Base-by-base conservation (phyloP, 139 green algal genomes). In the Astrephomene gubernaculifera region DNA sequence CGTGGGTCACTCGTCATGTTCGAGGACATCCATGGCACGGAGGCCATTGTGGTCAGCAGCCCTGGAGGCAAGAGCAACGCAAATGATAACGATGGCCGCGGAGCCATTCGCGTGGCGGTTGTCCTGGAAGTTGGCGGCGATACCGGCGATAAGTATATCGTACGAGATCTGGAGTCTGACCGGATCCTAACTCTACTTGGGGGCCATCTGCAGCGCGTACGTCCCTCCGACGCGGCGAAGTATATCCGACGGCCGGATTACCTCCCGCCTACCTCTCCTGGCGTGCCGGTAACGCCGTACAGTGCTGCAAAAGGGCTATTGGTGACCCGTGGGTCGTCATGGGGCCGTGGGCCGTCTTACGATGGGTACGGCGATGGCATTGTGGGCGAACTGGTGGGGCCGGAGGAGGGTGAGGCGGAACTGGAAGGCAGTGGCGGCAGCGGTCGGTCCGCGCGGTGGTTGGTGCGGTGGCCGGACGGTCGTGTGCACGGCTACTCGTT, bases 121-220 rank as follows among this genome's bases (percentile, higher is more conserved):
- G 74, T 82, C 5, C 35, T 82, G n/a, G 25, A 43, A 38, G 74
- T 9, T 44, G 29, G 31, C 44, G 17, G 33, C 33, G 52, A 39
- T 1, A 35, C 22, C 49, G 52, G 4, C 38, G 57, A 25, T 27
- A 35, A 29, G 24, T 82, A 31, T 38, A 21, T 60, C 41, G 82
- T 91, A 0, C 76, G 87, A 2, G 87, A 91, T n/a, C 38, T 91
- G 33, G 78, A 87, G 31, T 82, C 85, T 12, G 82, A 88, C 45
- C 49, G 49, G 2, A 76, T 88, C 25, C 43, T 86, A 5, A 64
- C 60, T 44, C 57, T 78, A 43, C 49, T 86, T 12, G 78, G 54
- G 6, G 82, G 87, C 2, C 82, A 88, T 45, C 43, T 91, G 1
- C 39, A 39, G 2, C 41, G 60, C 25, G 19, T 82, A 2, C 78